Evolutionary conservation across 2,329 filamentous ascomycete genomes (phyloP).

Genomic region (Calonectria pauciramosa): DNA sequence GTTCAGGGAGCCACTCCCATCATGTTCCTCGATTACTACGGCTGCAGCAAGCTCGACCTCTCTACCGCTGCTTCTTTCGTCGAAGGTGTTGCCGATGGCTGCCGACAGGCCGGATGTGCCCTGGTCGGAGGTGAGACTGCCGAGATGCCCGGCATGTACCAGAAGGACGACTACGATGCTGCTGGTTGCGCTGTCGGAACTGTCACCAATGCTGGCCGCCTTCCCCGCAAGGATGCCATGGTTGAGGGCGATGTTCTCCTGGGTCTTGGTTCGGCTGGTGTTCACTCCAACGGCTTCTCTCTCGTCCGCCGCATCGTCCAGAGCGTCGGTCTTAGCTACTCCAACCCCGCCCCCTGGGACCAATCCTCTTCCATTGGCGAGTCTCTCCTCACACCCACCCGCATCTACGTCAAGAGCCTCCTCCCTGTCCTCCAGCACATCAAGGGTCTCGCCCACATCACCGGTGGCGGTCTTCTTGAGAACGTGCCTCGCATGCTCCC

Average conservation of each 20-base stretch:
- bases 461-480: constrained; percentile 91
- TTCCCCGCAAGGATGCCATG: constrained; percentile 86
- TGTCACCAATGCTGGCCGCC: constrained; percentile 75
- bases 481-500: constrained; percentile 97
- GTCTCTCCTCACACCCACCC: constrained; percentile 87
- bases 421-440: constrained; percentile 78
- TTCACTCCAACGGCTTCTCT: constrained; percentile 98
- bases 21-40: constrained; percentile 98
- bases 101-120: constrained; percentile 86
- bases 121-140: constrained; percentile 98
- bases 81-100: constrained; percentile 89
- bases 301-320: constrained; percentile 93
- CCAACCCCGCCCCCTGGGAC: constrained; percentile 83
- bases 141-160: constrained; percentile 97
- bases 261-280: constrained; percentile 86
- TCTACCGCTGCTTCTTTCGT: constrained; percentile 87
- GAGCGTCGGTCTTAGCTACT: constrained; percentile 78
- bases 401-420: constrained; percentile 91
- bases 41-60: constrained; percentile 88
- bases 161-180: constrained; percentile 90
- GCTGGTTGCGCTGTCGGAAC: constrained; percentile 92
- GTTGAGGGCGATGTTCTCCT: constrained; percentile 85
- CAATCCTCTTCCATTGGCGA: constrained; percentile 74
- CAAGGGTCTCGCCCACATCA: constrained; percentile 97
- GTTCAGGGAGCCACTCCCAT: constrained; percentile 95